phyloP scores from a whole-genome alignment of 768 basidiomycete genomes.

The Rhodosporidiobolus odoratus region DNA sequence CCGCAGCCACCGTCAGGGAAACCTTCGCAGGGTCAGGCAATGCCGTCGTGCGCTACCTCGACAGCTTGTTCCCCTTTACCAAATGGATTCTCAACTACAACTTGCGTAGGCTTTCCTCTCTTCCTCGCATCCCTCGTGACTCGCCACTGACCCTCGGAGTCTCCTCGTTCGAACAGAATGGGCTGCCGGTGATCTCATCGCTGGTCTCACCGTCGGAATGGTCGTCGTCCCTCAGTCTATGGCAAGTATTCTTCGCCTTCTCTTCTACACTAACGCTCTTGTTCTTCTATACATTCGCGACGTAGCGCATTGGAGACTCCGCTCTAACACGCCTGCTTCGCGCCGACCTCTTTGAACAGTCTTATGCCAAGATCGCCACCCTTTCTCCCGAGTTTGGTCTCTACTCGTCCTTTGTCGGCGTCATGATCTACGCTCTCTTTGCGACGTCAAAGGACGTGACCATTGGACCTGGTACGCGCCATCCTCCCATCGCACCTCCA shows the following conservation, averaged over 20 bases:
- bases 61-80: conserved; percentile 22
- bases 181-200: conserved; percentile 41
- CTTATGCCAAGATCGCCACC: conserved; percentile 57
- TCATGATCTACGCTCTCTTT: conserved; percentile 84
- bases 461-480: too few species aligned
- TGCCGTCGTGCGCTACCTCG: conserved; percentile 1
- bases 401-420: conserved; percentile 91
- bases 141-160: background rate
- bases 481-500: too few species aligned
- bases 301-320: too few species aligned
- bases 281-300: too few species aligned
- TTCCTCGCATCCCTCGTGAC: background rate
- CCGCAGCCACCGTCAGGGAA: conserved; percentile 7
- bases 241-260: conserved; percentile 39
- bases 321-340: background rate
- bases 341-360: background rate
- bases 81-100: conserved; percentile 37
- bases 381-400: conserved; percentile 83
- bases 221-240: conserved; percentile 91
- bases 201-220: conserved; percentile 59
- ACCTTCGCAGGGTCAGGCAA: background rate
- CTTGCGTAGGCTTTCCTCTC: background rate
- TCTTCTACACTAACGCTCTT: too few species aligned
- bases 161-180: conserved; percentile 11
- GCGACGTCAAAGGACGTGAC: conserved; percentile 95